Evolutionary conservation across 1,284 basidiomycete species (phyloP).

Genomic region (Apiotrichum porosum): DNA sequence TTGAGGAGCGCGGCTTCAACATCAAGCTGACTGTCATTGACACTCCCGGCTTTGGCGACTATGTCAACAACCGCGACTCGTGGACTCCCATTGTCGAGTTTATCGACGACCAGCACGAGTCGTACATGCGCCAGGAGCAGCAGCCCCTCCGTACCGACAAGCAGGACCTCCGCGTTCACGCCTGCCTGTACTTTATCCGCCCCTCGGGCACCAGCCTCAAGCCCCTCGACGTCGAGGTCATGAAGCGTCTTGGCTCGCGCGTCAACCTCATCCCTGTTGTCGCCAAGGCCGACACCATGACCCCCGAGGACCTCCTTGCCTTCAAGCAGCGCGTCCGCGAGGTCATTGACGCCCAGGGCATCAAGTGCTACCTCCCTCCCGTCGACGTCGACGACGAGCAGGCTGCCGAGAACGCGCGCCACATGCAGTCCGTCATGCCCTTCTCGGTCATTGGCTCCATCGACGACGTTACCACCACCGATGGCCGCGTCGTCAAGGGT

Average conservation of each 20-base stretch:
- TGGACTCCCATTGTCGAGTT: conserved; percentile 99
- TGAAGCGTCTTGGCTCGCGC: conserved; percentile 93
- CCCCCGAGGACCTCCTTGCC: conserved; percentile 79
- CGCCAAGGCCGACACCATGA: conserved; percentile 94
- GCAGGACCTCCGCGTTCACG: conserved; percentile 92
- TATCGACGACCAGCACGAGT: conserved; percentile 99
- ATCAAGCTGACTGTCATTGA: conserved; percentile 99
- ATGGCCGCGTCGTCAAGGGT: conserved; percentile 92
- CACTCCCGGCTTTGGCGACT: conserved; percentile 98
- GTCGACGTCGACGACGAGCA: conserved; percentile 86
- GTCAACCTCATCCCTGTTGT: conserved; percentile 98
- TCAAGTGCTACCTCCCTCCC: conserved; percentile 90
- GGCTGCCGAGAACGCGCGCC: conserved; percentile 81
- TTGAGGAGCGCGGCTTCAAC: conserved; percentile 98
- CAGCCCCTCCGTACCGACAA: conserved; percentile 91
- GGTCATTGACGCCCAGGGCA: conserved; percentile 83
- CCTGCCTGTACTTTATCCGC: conserved; percentile 95
- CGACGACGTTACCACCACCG: conserved; percentile 83
- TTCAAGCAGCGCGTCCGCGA: conserved; percentile 96
- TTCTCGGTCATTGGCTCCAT: conserved; percentile 99
- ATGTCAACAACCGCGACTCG: conserved; percentile 98
- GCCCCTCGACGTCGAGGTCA: conserved; percentile 97
- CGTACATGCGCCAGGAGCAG: conserved; percentile 99
- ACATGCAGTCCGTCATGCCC: conserved; percentile 81
- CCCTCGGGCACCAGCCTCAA: conserved; percentile 95